phyloP scores from a whole-genome alignment of 1,284 basidiomycete genomes.

The Acaromyces ingoldii region DNA sequence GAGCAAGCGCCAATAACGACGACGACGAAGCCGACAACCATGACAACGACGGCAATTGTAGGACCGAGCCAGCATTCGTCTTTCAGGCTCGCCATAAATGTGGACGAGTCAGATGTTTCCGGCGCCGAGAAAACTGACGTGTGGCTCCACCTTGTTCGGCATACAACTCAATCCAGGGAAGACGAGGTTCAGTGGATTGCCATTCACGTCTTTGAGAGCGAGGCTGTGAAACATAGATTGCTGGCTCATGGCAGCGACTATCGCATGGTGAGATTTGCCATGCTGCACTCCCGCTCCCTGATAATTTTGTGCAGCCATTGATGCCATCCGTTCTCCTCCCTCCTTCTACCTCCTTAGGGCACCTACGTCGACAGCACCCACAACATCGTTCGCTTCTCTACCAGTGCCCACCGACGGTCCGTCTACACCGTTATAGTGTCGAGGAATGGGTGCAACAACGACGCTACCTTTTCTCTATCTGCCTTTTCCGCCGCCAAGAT shows the following conservation, averaged over 20 bases:
- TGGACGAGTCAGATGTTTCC: no score
- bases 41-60: no score
- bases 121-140: constrained; percentile 55
- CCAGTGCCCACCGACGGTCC: neutral
- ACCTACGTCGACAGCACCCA: constrained; percentile 73
- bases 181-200: constrained; percentile 66
- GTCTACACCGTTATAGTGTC: constrained; percentile 35
- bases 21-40: neutral
- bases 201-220: constrained; percentile 58
- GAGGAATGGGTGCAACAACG: constrained; percentile 28
- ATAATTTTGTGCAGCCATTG: neutral
- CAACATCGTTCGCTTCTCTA: constrained; percentile 58
- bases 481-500: constrained; percentile 36
- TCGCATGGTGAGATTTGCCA: neutral
- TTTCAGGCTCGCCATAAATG: no score
- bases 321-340: neutral
- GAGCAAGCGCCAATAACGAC: constrained; percentile 14
- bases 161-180: constrained; percentile 59
- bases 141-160: constrained; percentile 76
- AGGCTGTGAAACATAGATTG: constrained; percentile 1
- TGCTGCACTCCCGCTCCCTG: no score
- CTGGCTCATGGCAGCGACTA: constrained; percentile 5
- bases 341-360: constrained; percentile 55
- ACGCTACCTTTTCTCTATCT: constrained; percentile 56
- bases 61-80: no score